Conservation (phyloP, 2,329 filamentous ascomycete species). For the Aureobasidium sp. region DNA sequence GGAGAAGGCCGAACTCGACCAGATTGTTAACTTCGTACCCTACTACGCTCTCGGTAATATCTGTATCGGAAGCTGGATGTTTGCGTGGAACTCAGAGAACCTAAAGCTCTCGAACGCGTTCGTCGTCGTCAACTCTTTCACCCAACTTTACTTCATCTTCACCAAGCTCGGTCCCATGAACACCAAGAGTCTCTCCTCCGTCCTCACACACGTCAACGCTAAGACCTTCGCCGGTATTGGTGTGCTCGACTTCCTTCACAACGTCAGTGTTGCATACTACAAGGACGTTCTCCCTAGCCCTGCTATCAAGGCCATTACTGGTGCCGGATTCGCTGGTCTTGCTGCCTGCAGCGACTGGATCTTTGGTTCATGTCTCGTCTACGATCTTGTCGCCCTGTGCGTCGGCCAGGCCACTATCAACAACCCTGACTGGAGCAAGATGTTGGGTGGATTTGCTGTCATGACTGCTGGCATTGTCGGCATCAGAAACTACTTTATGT, state of each 20-base stretch:
- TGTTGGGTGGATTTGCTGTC: constrained; percentile 45
- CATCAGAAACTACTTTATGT: constrained; percentile 45
- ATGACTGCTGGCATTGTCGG: constrained; percentile 46
- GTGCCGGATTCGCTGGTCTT: constrained; percentile 44
- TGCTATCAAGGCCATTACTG: constrained; percentile 44
- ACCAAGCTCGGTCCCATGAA: constrained; percentile 42
- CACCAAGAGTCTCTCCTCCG: constrained; percentile 38
- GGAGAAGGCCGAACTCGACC: constrained; percentile 35
- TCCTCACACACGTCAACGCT: constrained; percentile 49
- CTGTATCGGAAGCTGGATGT: no score
- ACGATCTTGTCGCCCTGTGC: constrained; percentile 48
- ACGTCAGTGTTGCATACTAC: constrained; percentile 49
- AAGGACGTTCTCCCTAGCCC: constrained; percentile 38
- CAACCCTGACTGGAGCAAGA: constrained; percentile 40
- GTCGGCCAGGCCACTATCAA: constrained; percentile 46
- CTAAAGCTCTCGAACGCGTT: constrained; percentile 47
- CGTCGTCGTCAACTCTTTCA: constrained; percentile 47
- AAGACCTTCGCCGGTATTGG: constrained; percentile 55
- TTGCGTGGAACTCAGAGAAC: no score
- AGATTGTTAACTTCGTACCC: constrained; percentile 41
- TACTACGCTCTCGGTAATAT: constrained; percentile 46
- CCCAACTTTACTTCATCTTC: constrained; percentile 48
- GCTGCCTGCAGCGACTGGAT: constrained; percentile 50
- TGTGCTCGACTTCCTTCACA: constrained; percentile 51
- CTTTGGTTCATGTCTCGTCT: constrained; percentile 50